Percentiles rank a stretch among this genome's conserved stretches.
Conservation (phyloP, 208 protist species). For the Sergeia podlipaevii region DNA sequence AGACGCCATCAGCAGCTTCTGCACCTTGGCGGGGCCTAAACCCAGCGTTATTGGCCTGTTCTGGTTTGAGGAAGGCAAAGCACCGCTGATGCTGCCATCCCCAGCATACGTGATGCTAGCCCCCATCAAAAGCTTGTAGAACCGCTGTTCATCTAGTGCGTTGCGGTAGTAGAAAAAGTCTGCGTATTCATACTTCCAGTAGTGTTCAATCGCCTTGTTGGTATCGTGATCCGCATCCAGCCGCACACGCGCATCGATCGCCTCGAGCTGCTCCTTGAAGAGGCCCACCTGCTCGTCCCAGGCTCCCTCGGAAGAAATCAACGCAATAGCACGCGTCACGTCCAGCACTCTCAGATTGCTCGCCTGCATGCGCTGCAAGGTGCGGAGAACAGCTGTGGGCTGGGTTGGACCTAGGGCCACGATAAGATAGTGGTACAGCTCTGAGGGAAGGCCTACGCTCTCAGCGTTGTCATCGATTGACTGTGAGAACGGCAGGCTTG, state of each 20-base stretch:
- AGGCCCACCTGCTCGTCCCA: constrained; percentile 36
- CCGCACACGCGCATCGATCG: constrained; percentile 28
- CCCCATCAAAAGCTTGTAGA: constrained; percentile 60
- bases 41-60: neutral
- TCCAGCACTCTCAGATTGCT: constrained; percentile 67
- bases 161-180: constrained; percentile 81
- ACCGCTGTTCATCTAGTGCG: constrained; percentile 31
- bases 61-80: too few relatives aligned
- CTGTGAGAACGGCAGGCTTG: too few relatives aligned
- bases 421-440: constrained; percentile 90
- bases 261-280: constrained; percentile 56
- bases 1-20: constrained; percentile 48
- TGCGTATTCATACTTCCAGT: constrained; percentile 82
- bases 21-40: constrained; percentile 35
- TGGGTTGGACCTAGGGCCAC: constrained; percentile 43
- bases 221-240: constrained; percentile 59
- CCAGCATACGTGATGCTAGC: constrained; percentile 8
- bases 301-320: constrained; percentile 50
- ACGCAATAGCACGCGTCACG: constrained; percentile 55
- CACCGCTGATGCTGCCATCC: constrained; percentile 15
- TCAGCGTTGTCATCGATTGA: too few relatives aligned
- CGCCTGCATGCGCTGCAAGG: constrained; percentile 55
- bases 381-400: constrained; percentile 72
- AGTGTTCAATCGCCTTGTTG: constrained; percentile 58
- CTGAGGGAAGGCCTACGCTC: constrained; percentile 56